These are phyloP conservation scores for Dioscorea cayenensis DNA, from an alignment of 116 monocot species.

Conservation along the genomic window DNA sequence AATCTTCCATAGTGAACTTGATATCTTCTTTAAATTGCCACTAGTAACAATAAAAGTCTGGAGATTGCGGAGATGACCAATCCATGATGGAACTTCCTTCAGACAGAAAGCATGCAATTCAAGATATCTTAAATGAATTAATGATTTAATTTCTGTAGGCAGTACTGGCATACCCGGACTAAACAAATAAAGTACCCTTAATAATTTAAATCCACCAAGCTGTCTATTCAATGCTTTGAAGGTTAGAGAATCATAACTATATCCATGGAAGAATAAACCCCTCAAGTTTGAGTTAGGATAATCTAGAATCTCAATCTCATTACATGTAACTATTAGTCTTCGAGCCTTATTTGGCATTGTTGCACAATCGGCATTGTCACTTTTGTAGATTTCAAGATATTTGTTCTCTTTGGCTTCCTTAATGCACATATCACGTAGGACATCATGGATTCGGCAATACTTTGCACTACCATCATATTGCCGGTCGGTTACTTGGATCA, in stretches of 20 bases:
- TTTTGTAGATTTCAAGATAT: slow-evolving; percentile 4
- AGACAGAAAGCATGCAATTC: slow-evolving; percentile 3
- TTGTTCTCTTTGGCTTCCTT: slow-evolving; percentile 7
- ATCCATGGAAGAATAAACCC: not conserved
- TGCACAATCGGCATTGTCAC: not conserved
- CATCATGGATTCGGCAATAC: slow-evolving; percentile 14
- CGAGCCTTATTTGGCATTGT: not conserved
- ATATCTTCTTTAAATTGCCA: not conserved
- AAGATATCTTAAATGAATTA: slow-evolving; percentile 24
- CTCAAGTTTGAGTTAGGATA: not conserved
- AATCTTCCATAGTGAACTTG: slow-evolving; percentile 14
- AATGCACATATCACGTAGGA: slow-evolving; percentile 7
- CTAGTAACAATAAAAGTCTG: slow-evolving; percentile 6
- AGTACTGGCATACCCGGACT: not conserved
- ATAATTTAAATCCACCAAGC: slow-evolving; percentile 4
- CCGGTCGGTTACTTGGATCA: slow-evolving; percentile 11
- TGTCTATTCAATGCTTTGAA: too few species aligned
- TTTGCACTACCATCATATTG: not conserved
- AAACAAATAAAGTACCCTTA: slow-evolving; percentile 19
- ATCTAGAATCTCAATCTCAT: not conserved
- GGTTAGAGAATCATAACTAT: too few species aligned
- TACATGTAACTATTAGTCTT: not conserved
- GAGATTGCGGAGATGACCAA: slow-evolving; percentile 12
- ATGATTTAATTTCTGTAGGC: not conserved
- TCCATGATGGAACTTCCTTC: slow-evolving; percentile 6